phyloP scores from a whole-genome alignment of 2,329 filamentous ascomycete species.

The Sarocladium kiliense region DNA sequence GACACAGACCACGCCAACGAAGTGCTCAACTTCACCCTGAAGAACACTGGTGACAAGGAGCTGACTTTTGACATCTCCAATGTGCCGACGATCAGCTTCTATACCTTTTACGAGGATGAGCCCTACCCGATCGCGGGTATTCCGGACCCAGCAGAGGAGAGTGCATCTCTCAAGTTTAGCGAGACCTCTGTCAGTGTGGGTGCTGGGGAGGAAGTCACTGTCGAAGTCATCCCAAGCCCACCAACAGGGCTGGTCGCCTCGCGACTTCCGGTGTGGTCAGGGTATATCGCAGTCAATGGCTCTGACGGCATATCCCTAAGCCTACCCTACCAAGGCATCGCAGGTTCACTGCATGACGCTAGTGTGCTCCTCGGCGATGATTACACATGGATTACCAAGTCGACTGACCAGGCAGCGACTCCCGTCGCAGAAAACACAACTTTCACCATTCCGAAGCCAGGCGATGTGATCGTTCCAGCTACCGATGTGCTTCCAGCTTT shows the following conservation, averaged over 20 bases:
- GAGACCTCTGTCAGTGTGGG: slow-evolving; percentile 37
- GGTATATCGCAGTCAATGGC: slow-evolving; percentile 34
- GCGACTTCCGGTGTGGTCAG: slow-evolving; percentile 36
- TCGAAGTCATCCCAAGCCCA: slow-evolving; percentile 38
- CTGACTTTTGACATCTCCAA: slow-evolving; percentile 49
- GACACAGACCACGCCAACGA: slow-evolving; percentile 53
- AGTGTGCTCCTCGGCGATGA: slow-evolving; percentile 24
- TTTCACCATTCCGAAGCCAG: slow-evolving; percentile 36
- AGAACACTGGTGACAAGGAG: slow-evolving; percentile 43
- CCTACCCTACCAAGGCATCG: slow-evolving; percentile 35
- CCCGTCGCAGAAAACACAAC: slow-evolving; percentile 28
- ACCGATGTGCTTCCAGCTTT: slow-evolving; percentile 32
- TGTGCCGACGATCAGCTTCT: slow-evolving; percentile 45
- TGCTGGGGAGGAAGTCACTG: slow-evolving; percentile 35
- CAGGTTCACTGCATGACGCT: slow-evolving; percentile 25
- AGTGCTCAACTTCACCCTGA: slow-evolving; percentile 47
- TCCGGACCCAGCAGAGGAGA: slow-evolving; percentile 34
- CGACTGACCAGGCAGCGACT: slow-evolving; percentile 22
- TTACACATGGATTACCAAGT: slow-evolving; percentile 27
- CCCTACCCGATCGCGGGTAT: slow-evolving; percentile 38
- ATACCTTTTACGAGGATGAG: slow-evolving; percentile 34
- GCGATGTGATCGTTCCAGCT: slow-evolving; percentile 22
- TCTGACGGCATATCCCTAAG: slow-evolving; percentile 29
- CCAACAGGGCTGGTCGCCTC: slow-evolving; percentile 19
- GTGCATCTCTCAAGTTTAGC: slow-evolving; percentile 38